Base-by-base conservation (phyloP, 371 early-diverging fungal genomes). In the Syncephalastrum sp. region DNA sequence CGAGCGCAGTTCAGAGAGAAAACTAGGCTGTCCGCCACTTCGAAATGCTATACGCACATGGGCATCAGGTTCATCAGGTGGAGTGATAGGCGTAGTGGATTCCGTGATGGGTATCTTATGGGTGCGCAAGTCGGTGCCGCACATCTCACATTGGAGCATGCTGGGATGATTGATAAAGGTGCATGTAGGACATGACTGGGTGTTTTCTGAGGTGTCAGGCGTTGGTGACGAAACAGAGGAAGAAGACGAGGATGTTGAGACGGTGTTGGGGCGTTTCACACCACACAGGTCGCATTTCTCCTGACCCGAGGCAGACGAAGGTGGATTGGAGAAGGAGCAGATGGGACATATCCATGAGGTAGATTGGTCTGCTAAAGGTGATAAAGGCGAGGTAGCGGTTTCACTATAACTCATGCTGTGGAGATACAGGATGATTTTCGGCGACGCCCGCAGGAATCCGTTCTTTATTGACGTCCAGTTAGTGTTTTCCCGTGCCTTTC, bases 121-220 rank as follows among this genome's bases (percentile, higher is more conserved):
- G 5, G 38, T 33, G 38, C 38, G 61, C 4, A 90, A 72, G 54
- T 79, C 72, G 0, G 82, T 67, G 25, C 82, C 88, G 64, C 93
- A 92, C 62, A 92, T 82, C 56, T 91, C 93, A 67, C 96, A 96
- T 15, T 77, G 75, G 4, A 75, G 63, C 85, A 92, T 83, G 54
- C 88, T 87, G 0, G 83, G 79, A 65, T 92, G 92, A 64, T 96
- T 96, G 47, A 87, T 71, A 67, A 93, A 95, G 0, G 95, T 95
- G 69, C 96, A 91, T 3, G 73, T 68, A 7, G 79, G 69, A 54
- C 92, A 91, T 12, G 82, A 65, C n/a, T 77, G 67, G 5, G 56
- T 64, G 33, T 65, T 52, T 21, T 49, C 33, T 5, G 43, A 54
- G 3, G 61, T 51, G 42, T 23, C n/a, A 19, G 50, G 56, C 24